These are phyloP conservation scores for Saccharata proteae DNA, from an alignment of 2,329 filamentous ascomycete species.

Conservation along the genomic window DNA sequence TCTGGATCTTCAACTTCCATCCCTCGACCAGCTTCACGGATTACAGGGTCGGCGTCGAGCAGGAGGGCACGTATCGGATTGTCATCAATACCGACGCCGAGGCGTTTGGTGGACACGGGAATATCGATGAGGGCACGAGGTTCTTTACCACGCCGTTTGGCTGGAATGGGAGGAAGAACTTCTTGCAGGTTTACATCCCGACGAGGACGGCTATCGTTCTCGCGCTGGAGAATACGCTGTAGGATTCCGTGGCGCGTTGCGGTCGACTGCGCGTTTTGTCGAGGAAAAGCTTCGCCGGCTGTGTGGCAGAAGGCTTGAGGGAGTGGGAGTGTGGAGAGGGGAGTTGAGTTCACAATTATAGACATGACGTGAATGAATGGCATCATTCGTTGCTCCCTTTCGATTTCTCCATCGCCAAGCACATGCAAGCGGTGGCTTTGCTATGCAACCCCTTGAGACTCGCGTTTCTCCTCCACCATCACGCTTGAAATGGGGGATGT, in stretches of 20 bases:
- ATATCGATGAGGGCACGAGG: constrained; percentile 65
- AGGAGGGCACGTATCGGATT: constrained; percentile 72
- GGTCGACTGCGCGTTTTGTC: too few relatives aligned
- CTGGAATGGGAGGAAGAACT: constrained; percentile 87
- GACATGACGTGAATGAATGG: too few relatives aligned
- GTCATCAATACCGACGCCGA: constrained; percentile 71
- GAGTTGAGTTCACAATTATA: too few relatives aligned
- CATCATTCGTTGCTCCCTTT: too few relatives aligned
- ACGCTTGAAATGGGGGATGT: too few relatives aligned
- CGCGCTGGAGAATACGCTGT: constrained; percentile 21
- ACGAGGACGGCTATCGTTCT: constrained; percentile 61
- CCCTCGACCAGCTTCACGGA: constrained; percentile 74
- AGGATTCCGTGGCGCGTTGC: not conserved
- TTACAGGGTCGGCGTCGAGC: constrained; percentile 82
- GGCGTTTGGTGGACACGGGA: constrained; percentile 66
- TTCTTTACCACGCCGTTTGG: constrained; percentile 86
- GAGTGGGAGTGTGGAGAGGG: too few relatives aligned
- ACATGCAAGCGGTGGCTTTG: too few relatives aligned
- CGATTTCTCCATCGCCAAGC: too few relatives aligned
- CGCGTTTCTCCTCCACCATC: too few relatives aligned
- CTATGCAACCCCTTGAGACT: too few relatives aligned
- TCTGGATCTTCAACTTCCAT: constrained; percentile 97
- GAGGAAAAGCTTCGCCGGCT: too few relatives aligned
- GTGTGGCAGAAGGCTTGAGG: too few relatives aligned
- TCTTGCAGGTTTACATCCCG: constrained; percentile 83